Base-by-base conservation (phyloP, 768 basidiomycete species). In the Pholiota microspora region DNA sequence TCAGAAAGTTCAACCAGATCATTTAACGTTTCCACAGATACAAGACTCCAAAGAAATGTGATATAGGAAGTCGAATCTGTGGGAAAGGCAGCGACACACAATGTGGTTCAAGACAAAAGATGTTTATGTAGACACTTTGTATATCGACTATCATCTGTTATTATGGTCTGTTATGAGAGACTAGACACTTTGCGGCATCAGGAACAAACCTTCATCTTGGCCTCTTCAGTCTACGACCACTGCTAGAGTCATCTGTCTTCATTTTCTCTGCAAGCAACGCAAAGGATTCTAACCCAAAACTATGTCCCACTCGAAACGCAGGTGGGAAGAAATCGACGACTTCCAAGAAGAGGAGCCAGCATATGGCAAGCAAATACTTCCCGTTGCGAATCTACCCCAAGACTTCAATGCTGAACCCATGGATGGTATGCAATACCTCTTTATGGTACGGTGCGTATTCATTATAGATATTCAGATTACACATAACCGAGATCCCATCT, bases 351-450 rank as follows among this genome's bases (percentile, higher is more conserved):
- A 89, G 0, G 83, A 86, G 48, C 74, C 79, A 13, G 67, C 77
- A 7, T 77, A 82, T 48, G 89, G 89, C 38, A 82, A 72, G 58
- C 89, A 91, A 69, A 87, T 81, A 23, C 76, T 93, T 2, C 91
- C 91, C 15, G 88, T 93, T n/a, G 90, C 91, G 16, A 78, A 84
- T 62, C 77, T 93, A 47, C 88, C 89, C n/a, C 65, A 71, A 16
- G 76, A 86, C 63, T 93, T 87, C 64, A 71, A 82, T 58, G 81
- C 74, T 23, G 78, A 77, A 46, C 89, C 91, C 0, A 67, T 69
- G 62, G 86, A 92, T 69, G 91, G 91, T 2, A 60, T 88, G 77
- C 79, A 92, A 62, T 92, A 93, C 67, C 75, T 93, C 38, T 92
- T 92, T 69, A 82, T 82, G 48, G 91, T 92, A 38, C 80, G 91